phyloP scores from a whole-genome alignment of 495 filamentous ascomycete genomes.

The Penicillium simplicissimum region DNA sequence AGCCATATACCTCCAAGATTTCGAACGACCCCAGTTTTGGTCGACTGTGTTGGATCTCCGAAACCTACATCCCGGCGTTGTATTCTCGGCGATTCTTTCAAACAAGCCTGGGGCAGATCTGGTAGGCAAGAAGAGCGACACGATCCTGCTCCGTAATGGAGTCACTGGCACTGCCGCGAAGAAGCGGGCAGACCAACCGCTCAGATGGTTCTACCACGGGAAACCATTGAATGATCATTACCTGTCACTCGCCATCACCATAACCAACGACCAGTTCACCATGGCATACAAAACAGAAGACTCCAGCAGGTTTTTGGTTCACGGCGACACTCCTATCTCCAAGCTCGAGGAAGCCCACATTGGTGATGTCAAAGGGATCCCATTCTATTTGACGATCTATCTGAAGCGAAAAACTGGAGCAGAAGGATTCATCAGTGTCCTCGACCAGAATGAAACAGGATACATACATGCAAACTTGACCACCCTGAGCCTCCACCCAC shows the following conservation, averaged over 20 bases:
- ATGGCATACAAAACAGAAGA: conserved; percentile 10
- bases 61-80: conserved; percentile 8
- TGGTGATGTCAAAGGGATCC: conserved; percentile 3
- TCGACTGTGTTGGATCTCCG: conserved; percentile 8
- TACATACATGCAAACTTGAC: conserved; percentile 4
- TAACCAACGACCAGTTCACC: conserved; percentile 11
- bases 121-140: conserved; percentile 1
- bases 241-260: conserved; percentile 6
- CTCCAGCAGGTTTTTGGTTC: neutral
- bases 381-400: conserved; percentile 9
- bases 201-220: conserved; percentile 14
- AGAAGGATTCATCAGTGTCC: conserved; percentile 12
- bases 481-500: neutral
- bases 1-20: conserved; percentile 10
- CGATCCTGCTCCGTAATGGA: conserved; percentile 9
- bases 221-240: conserved; percentile 15
- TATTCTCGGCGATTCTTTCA: conserved; percentile 15
- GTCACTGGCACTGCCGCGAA: conserved; percentile 15
- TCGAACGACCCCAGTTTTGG: neutral
- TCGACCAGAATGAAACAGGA: conserved; percentile 5
- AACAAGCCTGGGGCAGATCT: conserved; percentile 5
- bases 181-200: neutral
- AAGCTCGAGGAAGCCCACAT: conserved; percentile 10
- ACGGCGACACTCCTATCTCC: conserved; percentile 13
- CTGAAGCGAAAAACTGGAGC: conserved; percentile 2